Evolutionary conservation across 179 eudicot genomes (phyloP).

Genomic region (Vitellaria paradoxa): DNA sequence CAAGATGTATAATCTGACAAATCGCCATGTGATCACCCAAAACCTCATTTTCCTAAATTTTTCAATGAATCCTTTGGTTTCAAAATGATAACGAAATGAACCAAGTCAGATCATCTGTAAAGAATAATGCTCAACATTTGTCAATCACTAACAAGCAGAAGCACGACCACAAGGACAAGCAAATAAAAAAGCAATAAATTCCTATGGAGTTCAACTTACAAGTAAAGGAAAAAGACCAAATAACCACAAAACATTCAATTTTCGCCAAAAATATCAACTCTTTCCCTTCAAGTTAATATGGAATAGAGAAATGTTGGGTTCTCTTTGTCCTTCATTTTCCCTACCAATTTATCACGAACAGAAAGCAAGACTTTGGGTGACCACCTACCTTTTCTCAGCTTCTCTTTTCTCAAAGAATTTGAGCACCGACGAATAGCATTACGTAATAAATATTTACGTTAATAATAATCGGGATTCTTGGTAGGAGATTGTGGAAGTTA

Average conservation of each 20-base stretch:
- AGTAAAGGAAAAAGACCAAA: neutral
- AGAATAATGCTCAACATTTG: neutral
- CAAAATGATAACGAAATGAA: too few species aligned
- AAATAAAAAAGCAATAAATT: neutral
- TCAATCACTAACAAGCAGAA: neutral
- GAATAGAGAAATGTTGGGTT: neutral
- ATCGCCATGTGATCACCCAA: too few species aligned
- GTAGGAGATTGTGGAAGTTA: too few species aligned
- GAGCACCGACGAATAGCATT: neutral
- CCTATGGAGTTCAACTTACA: neutral
- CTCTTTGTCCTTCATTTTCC: neutral
- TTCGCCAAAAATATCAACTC: neutral
- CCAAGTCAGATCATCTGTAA: too few species aligned
- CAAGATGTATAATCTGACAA: constrained; percentile 9
- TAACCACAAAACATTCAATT: neutral
- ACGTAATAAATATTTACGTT: too few species aligned
- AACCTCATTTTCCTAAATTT: too few species aligned
- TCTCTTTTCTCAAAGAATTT: neutral
- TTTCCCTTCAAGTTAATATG: neutral
- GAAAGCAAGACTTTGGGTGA: neutral
- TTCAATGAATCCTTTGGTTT: too few species aligned
- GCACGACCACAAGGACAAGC: too few species aligned
- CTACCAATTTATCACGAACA: constrained; percentile 3
- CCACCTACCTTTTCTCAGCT: constrained; percentile 2
- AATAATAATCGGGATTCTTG: too few species aligned